A percentile compares a stretch with the other conserved stretches of the same genome.
Evolutionary conservation across 2,329 filamentous ascomycete genomes (phyloP).

Genomic region (Colletotrichum paranaense): DNA sequence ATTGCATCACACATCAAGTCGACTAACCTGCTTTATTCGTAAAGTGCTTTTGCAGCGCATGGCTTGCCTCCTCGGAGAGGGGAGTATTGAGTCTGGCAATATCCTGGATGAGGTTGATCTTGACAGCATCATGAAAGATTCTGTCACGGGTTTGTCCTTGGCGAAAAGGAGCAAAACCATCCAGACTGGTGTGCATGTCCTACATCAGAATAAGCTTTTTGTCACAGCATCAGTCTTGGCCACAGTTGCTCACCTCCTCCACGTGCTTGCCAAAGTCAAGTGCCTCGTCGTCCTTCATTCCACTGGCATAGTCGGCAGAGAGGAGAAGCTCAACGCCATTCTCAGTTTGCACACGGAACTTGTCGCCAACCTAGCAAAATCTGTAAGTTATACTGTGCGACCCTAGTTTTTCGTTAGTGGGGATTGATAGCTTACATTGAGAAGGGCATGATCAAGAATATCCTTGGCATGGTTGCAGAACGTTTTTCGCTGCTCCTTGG

Average conservation of each 20-base stretch:
- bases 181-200: not conserved
- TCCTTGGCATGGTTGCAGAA: not conserved
- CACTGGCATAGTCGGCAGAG: not conserved
- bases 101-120: not conserved
- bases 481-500: not conserved
- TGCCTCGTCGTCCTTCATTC: not conserved
- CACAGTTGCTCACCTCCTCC: not conserved
- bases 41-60: not conserved
- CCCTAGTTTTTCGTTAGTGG: not conserved
- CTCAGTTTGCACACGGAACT: not conserved
- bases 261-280: not conserved
- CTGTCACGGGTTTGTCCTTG: not conserved
- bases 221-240: not conserved
- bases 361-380: not conserved
- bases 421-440: not conserved
- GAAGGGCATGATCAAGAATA: not conserved
- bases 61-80: not conserved
- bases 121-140: not conserved
- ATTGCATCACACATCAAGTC: not conserved
- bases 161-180: not conserved
- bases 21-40: not conserved
- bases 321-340: not conserved
- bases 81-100: not conserved
- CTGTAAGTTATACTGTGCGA: not conserved
- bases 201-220: not conserved